Base-by-base conservation (phyloP, 78 protist genomes). In the Planoprotostelium fungivorum region DNA sequence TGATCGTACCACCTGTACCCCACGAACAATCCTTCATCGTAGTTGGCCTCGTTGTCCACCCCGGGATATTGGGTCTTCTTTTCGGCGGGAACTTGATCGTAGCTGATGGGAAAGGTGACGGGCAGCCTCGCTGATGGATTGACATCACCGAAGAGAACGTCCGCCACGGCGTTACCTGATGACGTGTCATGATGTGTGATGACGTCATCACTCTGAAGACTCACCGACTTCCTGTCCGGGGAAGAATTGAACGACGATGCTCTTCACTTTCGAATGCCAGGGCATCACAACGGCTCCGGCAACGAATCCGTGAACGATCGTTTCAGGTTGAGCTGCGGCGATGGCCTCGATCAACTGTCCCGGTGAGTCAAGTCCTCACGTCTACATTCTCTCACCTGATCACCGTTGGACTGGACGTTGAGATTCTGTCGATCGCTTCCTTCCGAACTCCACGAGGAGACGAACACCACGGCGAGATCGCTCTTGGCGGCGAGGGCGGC, bases 111-210 rank as follows among this genome's bases (percentile, higher is more conserved):
- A 36, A 93, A 95, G 83, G 96, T 93, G 84, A 91, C 1, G 83
- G 97, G 97, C 28, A 93, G 90, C n/a, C 91, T 39, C 31, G 94
- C 97, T 1, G 94, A 88, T 87, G 97, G 97, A 37, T 95, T 95
- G 87, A 86, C 63, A 35, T 89, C 39, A n/a, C 97, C 97, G 38
- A 90, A 38, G 28, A 95, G 36, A 35, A 93, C 91, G 84, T 95
- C 94, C 28, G 96, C 94, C 34, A 95, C 37, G 63, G 96, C 95
- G 84, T 86, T 63, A 36, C 97, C 97, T 51, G 16, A 51, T 51
- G 73, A 51, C 31, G 5, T 51, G 5, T 51, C 73, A 51, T 51
- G 31, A 25, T 51, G 73, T 51, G 16, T 16, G 16, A 51, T n/a
- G 16, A 51, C 73, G 31, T 51, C 73, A 51, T 51, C 73, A 51